A percentile compares a stretch with the other conserved stretches of the same genome.
Conservation (phyloP, 495 filamentous ascomycete genomes). For the Penicillium bialowiezense region DNA sequence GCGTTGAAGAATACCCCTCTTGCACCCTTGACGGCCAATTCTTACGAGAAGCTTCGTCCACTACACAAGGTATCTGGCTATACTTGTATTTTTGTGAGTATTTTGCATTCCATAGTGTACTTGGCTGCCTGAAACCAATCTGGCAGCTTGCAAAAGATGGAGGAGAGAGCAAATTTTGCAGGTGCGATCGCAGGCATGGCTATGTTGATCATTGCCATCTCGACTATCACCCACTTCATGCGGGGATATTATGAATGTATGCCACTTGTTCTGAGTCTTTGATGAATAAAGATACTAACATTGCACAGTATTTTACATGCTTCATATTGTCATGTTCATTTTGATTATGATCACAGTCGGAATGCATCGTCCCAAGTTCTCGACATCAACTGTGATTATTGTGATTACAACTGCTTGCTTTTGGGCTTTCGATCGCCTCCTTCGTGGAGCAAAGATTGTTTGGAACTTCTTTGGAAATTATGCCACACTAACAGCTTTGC, state of each 20-base stretch:
- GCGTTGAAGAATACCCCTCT: slow-evolving; percentile 60
- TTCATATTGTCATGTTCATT: slow-evolving; percentile 52
- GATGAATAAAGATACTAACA: not conserved
- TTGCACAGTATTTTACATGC: slow-evolving; percentile 46
- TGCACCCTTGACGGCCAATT: slow-evolving; percentile 52
- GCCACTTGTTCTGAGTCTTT: not conserved
- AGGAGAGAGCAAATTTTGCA: slow-evolving; percentile 35
- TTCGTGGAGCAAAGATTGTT: slow-evolving; percentile 42
- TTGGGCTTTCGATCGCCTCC: slow-evolving; percentile 50
- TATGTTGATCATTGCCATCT: slow-evolving; percentile 35
- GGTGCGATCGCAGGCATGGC: slow-evolving; percentile 48
- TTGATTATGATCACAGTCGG: slow-evolving; percentile 49
- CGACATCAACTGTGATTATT: slow-evolving; percentile 36
- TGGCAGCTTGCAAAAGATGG: slow-evolving; percentile 20
- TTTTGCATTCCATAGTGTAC: slow-evolving; percentile 45
- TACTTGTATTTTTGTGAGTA: slow-evolving; percentile 41
- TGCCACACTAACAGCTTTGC: slow-evolving; percentile 50
- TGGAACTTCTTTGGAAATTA: slow-evolving; percentile 50
- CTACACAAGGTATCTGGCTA: slow-evolving; percentile 57
- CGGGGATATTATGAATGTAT: slow-evolving; percentile 46
- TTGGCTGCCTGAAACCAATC: slow-evolving; percentile 27
- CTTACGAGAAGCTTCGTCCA: slow-evolving; percentile 57
- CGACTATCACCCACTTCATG: slow-evolving; percentile 24
- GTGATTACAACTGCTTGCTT: slow-evolving; percentile 41
- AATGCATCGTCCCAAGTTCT: slow-evolving; percentile 49